These are phyloP conservation scores for Botryotinia globosa DNA, from an alignment of 2,329 filamentous ascomycete species.

Conservation along the genomic window DNA sequence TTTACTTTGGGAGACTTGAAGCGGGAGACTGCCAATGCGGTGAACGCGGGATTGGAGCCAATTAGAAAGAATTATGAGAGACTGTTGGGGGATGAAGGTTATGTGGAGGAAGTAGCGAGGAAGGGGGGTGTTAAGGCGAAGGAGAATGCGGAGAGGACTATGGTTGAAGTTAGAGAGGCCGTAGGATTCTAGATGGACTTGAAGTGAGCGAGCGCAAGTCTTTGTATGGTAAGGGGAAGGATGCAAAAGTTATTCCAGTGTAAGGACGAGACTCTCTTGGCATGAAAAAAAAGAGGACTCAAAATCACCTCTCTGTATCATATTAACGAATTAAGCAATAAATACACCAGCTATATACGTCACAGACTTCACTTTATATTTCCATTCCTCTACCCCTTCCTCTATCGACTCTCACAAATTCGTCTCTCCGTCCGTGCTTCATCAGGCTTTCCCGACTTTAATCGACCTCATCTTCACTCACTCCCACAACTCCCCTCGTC, in stretches of 20 bases:
- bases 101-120: constrained; percentile 56
- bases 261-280: no score
- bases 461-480: not conserved
- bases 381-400: not conserved
- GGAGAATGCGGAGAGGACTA: constrained; percentile 54
- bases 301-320: not conserved
- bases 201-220: no score
- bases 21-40: constrained; percentile 55
- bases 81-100: constrained; percentile 49
- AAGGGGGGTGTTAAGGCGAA: constrained; percentile 61
- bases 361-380: not conserved
- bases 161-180: constrained; percentile 45
- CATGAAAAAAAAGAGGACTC: not conserved
- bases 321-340: not conserved
- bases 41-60: constrained; percentile 52
- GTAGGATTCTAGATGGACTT: constrained; percentile 40
- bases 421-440: not conserved
- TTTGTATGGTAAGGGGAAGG: not conserved
- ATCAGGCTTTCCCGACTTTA: not conserved
- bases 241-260: not conserved
- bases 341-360: not conserved
- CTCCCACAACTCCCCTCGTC: not conserved
- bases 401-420: not conserved
- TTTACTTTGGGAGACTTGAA: constrained; percentile 60
- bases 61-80: constrained; percentile 57